Evolutionary conservation across 176 grass and related monocot species (phyloP).

Genomic region (Ensete ventricosum): DNA sequence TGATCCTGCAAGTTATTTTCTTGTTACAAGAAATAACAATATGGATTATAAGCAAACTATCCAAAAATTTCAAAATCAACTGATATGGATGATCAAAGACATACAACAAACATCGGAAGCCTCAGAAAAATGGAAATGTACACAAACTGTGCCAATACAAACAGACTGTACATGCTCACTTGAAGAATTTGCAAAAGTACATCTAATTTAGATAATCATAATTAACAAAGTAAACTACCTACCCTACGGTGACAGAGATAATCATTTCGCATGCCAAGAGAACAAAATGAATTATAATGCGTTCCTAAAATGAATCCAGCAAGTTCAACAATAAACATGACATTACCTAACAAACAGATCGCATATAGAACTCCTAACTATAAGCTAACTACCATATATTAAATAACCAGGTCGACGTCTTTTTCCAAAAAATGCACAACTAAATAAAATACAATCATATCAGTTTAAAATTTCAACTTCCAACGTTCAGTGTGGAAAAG

Average conservation of each 20-base stretch:
- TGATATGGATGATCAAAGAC: not conserved
- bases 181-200: no score
- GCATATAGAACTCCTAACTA: not conserved
- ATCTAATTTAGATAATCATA: not conserved
- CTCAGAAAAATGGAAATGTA: not conserved
- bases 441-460: not conserved
- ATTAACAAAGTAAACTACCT: not conserved
- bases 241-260: not conserved
- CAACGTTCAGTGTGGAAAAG: not conserved
- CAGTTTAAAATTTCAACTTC: not conserved
- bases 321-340: not conserved
- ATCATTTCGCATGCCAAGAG: not conserved
- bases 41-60: not conserved
- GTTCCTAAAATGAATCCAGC: not conserved
- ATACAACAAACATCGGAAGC: not conserved
- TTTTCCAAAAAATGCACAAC: not conserved
- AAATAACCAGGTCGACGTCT: not conserved
- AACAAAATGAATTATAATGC: not conserved
- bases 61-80: not conserved
- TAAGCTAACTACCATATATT: not conserved
- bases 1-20: constrained; percentile 41
- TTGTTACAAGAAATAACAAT: not conserved
- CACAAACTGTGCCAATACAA: no score
- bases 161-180: no score
- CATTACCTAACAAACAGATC: not conserved